Evolutionary conservation across 1,139 yeast genomes (phyloP), one percentile per base, ranked within the genome.

Genomic region (Hansenula anomala): DNA sequence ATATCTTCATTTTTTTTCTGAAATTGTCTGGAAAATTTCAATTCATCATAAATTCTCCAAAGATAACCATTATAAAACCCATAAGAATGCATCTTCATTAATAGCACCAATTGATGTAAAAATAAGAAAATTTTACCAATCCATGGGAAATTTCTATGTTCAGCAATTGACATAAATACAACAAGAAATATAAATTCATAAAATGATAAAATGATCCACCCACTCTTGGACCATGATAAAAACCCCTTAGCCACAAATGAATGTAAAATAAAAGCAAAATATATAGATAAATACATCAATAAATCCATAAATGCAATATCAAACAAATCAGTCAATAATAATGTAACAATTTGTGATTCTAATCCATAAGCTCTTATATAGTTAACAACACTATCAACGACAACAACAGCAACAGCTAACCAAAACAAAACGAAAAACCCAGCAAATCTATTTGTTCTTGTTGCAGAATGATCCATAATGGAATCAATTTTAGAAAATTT

Each of bases 31-130:
- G 88, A 75, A 42, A 66, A 69, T 7, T 66, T 51, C 37, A 83
- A 64, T 50, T 86, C 95, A n/a, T 67, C 63, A 24, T 57, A 53
- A 25, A 83, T 74, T 20, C 61, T 65, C 92, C 95, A 87, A 40
- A 89, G 65, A 57, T 89, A 87, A 0, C 97, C 97, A 56, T 89
- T 89, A 64, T 80, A 90, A 53, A 82, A 87, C 1, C 86, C 87
- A 56, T 80, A 90, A 2, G 96, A 87, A 59, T 90, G 97, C 79
- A 82, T 83, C 58, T 90, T 90, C 97, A 90, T 90, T 47, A 90
- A 60, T 48, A 89, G 66, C 5, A 90, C 97, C 39, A 87, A 67
- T n/a, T 87, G 77, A 59, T 90, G 97, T 41, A 90, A 67, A 42
- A 86, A 71, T 45, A 90, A 63, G 53, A 85, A 90, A 30, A 89